These are phyloP conservation scores for Emericellopsis atlantica DNA, from an alignment of 2,329 filamentous ascomycete species.

Conservation along the genomic window DNA sequence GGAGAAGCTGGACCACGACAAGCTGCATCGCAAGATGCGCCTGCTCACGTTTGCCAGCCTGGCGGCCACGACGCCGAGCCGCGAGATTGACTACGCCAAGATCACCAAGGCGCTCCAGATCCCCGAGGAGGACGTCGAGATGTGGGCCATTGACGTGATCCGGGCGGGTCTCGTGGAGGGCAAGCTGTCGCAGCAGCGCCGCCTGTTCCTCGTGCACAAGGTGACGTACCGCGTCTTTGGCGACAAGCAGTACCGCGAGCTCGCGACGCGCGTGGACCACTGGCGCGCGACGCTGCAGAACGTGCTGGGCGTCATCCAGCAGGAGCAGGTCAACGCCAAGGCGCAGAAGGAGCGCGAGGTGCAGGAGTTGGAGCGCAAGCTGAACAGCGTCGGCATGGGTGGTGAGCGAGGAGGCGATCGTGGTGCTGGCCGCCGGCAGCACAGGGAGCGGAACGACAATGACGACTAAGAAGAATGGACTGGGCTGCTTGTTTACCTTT, in stretches of 20 bases:
- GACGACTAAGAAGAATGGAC: slow-evolving; percentile 32
- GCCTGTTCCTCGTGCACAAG: slow-evolving; percentile 90
- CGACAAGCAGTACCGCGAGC: slow-evolving; percentile 96
- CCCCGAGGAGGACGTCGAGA: slow-evolving; percentile 73
- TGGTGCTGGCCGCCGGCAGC: slow-evolving; percentile 17
- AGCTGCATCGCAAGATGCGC: slow-evolving; percentile 88
- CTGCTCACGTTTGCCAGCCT: slow-evolving; percentile 86
- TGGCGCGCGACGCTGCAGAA: slow-evolving; percentile 75
- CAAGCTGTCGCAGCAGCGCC: slow-evolving; percentile 84
- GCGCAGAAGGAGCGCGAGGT: slow-evolving; percentile 66
- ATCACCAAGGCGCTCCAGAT: slow-evolving; percentile 82
- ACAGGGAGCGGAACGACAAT: slow-evolving; percentile 38
- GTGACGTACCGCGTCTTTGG: slow-evolving; percentile 95
- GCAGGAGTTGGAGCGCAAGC: slow-evolving; percentile 58
- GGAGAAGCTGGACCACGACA: slow-evolving; percentile 57
- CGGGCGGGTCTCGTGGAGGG: slow-evolving; percentile 91
- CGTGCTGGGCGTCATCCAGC: slow-evolving; percentile 65
- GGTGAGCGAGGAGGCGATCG: slow-evolving; percentile 16
- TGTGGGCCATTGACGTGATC: slow-evolving; percentile 98
- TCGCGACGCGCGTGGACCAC: slow-evolving; percentile 79
- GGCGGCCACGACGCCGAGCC: slow-evolving; percentile 69
- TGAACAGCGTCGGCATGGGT: slow-evolving; percentile 28
- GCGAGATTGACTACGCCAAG: slow-evolving; percentile 76
- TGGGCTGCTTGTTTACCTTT: background rate
- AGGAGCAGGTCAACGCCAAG: slow-evolving; percentile 70